Percentiles rank a stretch among this genome's conserved stretches.
phyloP scores from a whole-genome alignment of 768 basidiomycete species.

The Suillus discolor region DNA sequence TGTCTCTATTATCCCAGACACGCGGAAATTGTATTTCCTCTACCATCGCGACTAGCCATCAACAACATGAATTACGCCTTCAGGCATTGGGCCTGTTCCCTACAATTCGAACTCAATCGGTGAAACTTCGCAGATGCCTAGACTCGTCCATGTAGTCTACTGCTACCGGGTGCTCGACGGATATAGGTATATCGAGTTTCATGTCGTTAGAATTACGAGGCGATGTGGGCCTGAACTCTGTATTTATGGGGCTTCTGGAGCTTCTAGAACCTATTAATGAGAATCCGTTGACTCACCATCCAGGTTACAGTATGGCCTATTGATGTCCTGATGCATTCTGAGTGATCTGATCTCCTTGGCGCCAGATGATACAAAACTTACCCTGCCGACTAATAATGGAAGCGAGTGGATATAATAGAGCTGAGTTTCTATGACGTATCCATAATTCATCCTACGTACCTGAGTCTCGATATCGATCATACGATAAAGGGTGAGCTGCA shows the following conservation, averaged over 20 bases:
- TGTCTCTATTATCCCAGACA: slow-evolving; percentile 71
- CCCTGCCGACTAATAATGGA: neutral
- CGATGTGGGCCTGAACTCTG: neutral
- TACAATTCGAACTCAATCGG: no score
- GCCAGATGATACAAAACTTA: no score
- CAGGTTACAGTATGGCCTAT: neutral
- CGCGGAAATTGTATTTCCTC: slow-evolving; percentile 51
- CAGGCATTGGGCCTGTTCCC: no score
- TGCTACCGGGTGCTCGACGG: neutral
- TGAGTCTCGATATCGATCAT: neutral
- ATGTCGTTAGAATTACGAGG: neutral
- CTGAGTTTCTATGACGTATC: neutral
- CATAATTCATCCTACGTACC: neutral
- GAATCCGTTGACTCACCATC: neutral
- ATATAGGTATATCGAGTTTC: neutral
- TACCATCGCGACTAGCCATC: no score
- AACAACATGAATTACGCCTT: no score
- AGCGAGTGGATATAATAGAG: neutral
- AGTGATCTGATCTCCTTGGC: no score
- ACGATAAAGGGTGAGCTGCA: neutral
- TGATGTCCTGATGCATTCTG: no score
- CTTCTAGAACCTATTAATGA: neutral
- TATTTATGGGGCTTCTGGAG: neutral
- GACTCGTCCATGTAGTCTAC: neutral
- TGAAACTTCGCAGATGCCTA: neutral